Evolutionary conservation across 257 asterid genomes (phyloP).

Genomic region (Rauvolfia tetraphylla): DNA sequence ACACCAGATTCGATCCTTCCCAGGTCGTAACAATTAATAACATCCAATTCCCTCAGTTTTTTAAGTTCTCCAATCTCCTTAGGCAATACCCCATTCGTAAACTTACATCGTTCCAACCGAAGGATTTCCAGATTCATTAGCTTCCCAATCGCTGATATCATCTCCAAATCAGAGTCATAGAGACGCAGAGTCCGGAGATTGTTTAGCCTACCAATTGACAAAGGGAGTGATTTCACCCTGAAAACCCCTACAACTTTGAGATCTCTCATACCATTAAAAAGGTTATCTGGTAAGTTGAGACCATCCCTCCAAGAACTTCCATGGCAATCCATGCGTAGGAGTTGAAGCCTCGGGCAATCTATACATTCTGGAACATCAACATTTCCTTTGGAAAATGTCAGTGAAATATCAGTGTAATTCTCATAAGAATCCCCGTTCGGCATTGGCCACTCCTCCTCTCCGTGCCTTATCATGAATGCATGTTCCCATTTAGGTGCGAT

Average conservation of each 20-base stretch:
- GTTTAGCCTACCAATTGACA: too few relatives aligned
- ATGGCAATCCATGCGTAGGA: not conserved
- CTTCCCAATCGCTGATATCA: not conserved
- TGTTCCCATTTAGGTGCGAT: slow-evolving; percentile 4
- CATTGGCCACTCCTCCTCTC: not conserved
- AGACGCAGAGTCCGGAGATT: slow-evolving; percentile 11
- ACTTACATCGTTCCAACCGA: too few relatives aligned
- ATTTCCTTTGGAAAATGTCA: not conserved
- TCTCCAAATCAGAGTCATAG: not conserved
- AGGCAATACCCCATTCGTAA: too few relatives aligned
- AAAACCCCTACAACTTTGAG: not conserved
- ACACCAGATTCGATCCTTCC: too few relatives aligned
- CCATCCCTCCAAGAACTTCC: too few relatives aligned
- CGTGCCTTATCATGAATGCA: slow-evolving; percentile 3
- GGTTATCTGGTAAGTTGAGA: too few relatives aligned
- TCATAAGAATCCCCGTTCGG: not conserved
- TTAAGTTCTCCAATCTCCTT: not conserved
- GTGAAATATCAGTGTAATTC: slow-evolving; percentile 1
- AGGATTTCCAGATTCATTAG: too few relatives aligned
- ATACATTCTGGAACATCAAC: not conserved
- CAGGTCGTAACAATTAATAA: too few relatives aligned
- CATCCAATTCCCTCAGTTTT: too few relatives aligned
- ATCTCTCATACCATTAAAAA: not conserved
- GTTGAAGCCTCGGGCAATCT: not conserved
- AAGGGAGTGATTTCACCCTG: not conserved